phyloP scores from a whole-genome alignment of 75 land plant genomes.

The Selaginella tamariscina region DNA sequence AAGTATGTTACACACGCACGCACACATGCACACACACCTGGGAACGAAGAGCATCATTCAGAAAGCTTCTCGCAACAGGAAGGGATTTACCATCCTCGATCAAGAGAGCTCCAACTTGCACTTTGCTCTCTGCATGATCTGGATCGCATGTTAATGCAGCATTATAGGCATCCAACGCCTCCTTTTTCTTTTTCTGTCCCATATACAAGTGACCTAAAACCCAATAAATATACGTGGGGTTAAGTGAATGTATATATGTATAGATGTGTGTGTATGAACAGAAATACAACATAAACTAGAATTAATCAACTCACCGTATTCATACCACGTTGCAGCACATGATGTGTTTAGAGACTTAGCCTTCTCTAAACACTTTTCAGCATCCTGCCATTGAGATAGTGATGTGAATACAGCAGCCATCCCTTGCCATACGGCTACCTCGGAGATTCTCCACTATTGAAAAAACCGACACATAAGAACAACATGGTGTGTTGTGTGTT shows the following conservation, averaged over 20 bases:
- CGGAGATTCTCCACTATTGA: background rate
- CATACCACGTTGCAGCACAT: background rate
- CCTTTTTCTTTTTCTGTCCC: background rate
- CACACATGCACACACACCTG: no score
- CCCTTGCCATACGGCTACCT: slow-evolving; percentile 6
- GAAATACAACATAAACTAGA: background rate
- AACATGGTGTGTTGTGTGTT: no score
- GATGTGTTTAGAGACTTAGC: background rate
- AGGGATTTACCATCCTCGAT: background rate
- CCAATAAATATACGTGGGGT: background rate
- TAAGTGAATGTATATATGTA: background rate
- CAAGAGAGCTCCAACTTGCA: background rate
- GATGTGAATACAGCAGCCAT: background rate
- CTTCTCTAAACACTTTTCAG: slow-evolving; percentile 3
- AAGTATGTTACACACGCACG: no score
- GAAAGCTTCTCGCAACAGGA: slow-evolving; percentile 7
- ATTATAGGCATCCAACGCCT: background rate
- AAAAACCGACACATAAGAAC: no score
- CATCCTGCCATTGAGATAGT: slow-evolving; percentile 4
- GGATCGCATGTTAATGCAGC: background rate
- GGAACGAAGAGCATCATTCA: slow-evolving; percentile 7
- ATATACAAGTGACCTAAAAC: background rate
- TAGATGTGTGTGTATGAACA: background rate
- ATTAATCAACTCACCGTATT: slow-evolving; percentile 1
- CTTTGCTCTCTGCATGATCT: slow-evolving; percentile 1